Evolutionary conservation across 2,329 filamentous ascomycete genomes (phyloP), one percentile per base, ranked within the genome.

Genomic region (Hypoxylon sp.): DNA sequence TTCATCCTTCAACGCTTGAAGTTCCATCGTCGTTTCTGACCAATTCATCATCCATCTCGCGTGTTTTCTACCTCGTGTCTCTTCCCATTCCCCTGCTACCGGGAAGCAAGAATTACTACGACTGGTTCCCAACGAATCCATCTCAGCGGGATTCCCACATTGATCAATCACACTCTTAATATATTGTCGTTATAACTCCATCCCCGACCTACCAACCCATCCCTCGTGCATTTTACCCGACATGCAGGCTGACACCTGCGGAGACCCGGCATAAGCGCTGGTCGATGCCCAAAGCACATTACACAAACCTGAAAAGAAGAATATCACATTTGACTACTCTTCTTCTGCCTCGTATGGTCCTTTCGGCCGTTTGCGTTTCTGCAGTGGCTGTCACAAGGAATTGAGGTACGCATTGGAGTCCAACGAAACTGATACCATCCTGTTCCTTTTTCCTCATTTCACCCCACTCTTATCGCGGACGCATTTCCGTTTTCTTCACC

Each of bases 401-500:
- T 47, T 65, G 26, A 29, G 19, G 29, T 33, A 62, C 63, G 63
- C 67, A 67, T 63, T 24, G 52, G 58, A 63, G 55, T 63, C 59
- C 47, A 62, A 68, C 46, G 33, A 65, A 64, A 48, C 61, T 51
- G 55, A 63, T 33, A 47, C 51, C 62, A 65, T 48, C 54, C 53
- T 67, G 56, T 35, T 19, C 29, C 24, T 62, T 62, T 50, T 46
- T 48, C 11, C 46, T 61, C 37, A 47, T 35, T 58, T 14, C 55
- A 65, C 60, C 56, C 63, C 69, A 65, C 64, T 54, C 53, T 61
- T 58, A 60, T 65, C 63, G 22, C 61, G 58, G 51, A 68, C 50
- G 56, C 61, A 65, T 64, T 76, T 75, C 74, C 72, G 59, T 71
- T 74, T 78, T 71, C 67, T 75, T 72, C 74, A 69, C 66, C 71